These are phyloP conservation scores for Drosera spatulata DNA, from an alignment of 179 eudicot species.

Conservation along the genomic window DNA sequence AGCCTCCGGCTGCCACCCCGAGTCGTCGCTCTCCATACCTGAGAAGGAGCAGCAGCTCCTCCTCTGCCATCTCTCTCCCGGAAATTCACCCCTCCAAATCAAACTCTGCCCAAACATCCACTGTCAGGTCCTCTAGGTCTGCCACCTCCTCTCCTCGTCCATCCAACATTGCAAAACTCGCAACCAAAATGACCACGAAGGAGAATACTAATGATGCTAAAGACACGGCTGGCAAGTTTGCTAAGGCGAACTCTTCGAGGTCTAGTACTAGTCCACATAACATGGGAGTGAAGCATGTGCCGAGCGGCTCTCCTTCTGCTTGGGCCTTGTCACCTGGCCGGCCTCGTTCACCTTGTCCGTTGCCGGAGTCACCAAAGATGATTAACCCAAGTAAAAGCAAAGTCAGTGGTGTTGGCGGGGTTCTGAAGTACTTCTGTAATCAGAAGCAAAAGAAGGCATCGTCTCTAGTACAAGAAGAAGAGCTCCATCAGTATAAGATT, in stretches of 20 bases:
- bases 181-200: constrained; percentile 15
- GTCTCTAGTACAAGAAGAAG: constrained; percentile 36
- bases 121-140: constrained; percentile 16
- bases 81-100: constrained; percentile 1
- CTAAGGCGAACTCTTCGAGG: background rate
- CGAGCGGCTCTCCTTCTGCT: constrained; percentile 28
- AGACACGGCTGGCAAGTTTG: background rate
- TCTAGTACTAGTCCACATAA: constrained; percentile 21
- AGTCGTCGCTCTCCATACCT: constrained; percentile 21
- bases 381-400: constrained; percentile 6
- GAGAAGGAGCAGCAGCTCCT: constrained; percentile 15
- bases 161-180: constrained; percentile 17
- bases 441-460: constrained; percentile 42
- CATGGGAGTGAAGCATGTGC: constrained; percentile 8
- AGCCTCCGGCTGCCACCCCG: constrained; percentile 6
- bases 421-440: constrained; percentile 44
- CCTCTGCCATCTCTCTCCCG: constrained; percentile 6
- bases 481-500: constrained; percentile 40
- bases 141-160: constrained; percentile 32
- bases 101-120: constrained; percentile 13
- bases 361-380: constrained; percentile 14
- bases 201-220: constrained; percentile 4
- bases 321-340: constrained; percentile 78
- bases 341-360: constrained; percentile 11
- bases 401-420: constrained; percentile 22